phyloP scores from a whole-genome alignment of 352 stramenopile genomes.

The Phytophthora melonis region DNA sequence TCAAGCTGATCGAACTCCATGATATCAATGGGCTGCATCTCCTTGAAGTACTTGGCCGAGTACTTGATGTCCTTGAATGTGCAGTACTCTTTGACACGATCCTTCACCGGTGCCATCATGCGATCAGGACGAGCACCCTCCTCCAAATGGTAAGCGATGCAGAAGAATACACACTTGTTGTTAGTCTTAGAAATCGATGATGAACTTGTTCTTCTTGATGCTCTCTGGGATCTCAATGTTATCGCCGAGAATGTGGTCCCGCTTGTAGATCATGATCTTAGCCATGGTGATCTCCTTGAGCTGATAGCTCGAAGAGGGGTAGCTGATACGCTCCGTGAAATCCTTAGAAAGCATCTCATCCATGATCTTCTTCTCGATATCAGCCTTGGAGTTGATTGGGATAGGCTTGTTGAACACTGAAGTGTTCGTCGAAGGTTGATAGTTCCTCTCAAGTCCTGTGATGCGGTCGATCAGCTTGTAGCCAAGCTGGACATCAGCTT shows the following conservation, averaged over 20 bases:
- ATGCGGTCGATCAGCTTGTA: background rate
- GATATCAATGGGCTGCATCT: conserved; percentile 26
- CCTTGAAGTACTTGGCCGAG: background rate
- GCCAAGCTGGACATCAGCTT: background rate
- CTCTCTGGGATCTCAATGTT: background rate
- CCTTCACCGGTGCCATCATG: too few species aligned
- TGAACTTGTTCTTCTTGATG: conserved; percentile 21
- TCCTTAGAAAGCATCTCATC: background rate
- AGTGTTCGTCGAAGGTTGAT: background rate
- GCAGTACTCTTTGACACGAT: background rate
- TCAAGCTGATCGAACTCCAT: conserved; percentile 27
- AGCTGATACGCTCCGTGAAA: background rate
- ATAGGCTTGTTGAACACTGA: background rate
- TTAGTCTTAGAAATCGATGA: conserved; percentile 28
- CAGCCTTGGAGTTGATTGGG: background rate
- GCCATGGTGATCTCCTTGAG: background rate
- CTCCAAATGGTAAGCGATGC: conserved; percentile 19
- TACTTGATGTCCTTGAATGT: conserved; percentile 2
- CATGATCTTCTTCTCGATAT: background rate
- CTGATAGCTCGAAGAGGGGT: background rate
- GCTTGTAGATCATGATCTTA: background rate
- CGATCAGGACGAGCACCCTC: too few species aligned
- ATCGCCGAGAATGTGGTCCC: background rate
- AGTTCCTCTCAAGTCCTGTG: background rate
- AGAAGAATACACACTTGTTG: conserved; percentile 24